These are phyloP conservation scores for Globisporangium perplexum DNA, from an alignment of 352 stramenopile species.

Conservation along the genomic window DNA sequence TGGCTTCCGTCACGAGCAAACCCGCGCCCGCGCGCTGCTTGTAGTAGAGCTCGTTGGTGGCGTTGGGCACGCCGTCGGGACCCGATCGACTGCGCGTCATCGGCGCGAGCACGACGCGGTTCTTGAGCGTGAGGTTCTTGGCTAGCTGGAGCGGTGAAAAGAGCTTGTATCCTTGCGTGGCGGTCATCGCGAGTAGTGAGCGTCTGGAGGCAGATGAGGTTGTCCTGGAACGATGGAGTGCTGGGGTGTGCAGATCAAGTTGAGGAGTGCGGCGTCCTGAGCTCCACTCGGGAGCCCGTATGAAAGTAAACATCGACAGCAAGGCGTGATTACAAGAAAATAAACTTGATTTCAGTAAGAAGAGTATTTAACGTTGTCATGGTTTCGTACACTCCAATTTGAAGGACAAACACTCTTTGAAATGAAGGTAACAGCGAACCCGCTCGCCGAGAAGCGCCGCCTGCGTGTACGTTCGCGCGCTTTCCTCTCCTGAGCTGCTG, in stretches of 20 bases:
- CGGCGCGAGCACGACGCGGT: constrained; percentile 28
- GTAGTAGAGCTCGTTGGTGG: constrained; percentile 30
- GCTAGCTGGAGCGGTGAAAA: constrained; percentile 17
- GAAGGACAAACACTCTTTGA: background rate
- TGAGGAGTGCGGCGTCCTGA: no score
- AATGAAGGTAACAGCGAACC: constrained; percentile 13
- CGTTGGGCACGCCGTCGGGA: constrained; percentile 11
- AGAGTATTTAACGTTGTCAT: background rate
- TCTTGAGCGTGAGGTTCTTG: constrained; percentile 16
- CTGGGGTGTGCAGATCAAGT: background rate
- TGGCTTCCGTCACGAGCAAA: constrained; percentile 35
- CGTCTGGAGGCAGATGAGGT: background rate
- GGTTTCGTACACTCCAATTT: no score
- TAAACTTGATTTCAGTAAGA: background rate
- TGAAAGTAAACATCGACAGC: background rate
- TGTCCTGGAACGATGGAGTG: background rate
- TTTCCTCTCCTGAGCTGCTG: background rate
- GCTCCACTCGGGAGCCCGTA: no score
- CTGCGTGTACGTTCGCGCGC: constrained; percentile 23
- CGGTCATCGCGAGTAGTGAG: background rate
- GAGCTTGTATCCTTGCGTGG: constrained; percentile 14
- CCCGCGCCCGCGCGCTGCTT: constrained; percentile 23
- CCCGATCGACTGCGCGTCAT: constrained; percentile 22
- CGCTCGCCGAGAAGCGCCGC: constrained; percentile 30
- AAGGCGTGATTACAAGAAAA: background rate